Evolutionary conservation across 2,329 filamentous ascomycete species (phyloP), one percentile per base, ranked within the genome.

Genomic region (Metarhizium brunneum): DNA sequence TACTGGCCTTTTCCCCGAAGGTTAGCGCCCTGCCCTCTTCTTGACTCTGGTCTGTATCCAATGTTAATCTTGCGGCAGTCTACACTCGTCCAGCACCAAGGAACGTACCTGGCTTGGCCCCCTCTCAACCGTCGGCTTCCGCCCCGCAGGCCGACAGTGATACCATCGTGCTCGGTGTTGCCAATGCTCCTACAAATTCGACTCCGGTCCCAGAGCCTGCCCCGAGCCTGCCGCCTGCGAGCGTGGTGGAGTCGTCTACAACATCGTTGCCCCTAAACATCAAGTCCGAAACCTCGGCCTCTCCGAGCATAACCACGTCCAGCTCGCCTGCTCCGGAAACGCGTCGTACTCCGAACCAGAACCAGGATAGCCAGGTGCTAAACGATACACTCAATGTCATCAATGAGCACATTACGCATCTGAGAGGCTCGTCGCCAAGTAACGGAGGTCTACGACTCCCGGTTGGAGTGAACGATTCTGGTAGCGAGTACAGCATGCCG

Each of bases 351-450:
- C 70, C 69, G 56, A 71, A 75, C 55, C 60, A 64, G 50, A 75
- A 75, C 58, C 75, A 84, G 62, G 75, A 82, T 53, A 80, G 73
- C 66, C 87, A 89, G 11, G 92, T 96, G 52, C 87, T 97, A 76
- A 91, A 92, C 68, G 92, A 97, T 69, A 96, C 92, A 0, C 74
- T 97, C 53, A 96, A 91, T 65, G 92, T 97, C 57, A 97, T 97
- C 64, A 87, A 97, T 69, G 92, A 97, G 71, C 92, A 96, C 68
- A 96, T 97, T 63, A 96, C 90, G 47, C 88, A 96, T 68, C 82
- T 97, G 60, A 76, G 81, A 58, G 80, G 79, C 18, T 73, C 80
- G 6, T 73, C 80, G 6, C 73, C 76, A 5, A 76, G 71, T 58
- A 79, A 75, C 58, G 80, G 82, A 30, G 70, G 68, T 38, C 64